These are phyloP conservation scores for Canariomyces notabilis DNA, from an alignment of 2,329 filamentous ascomycete species.

Conservation along the genomic window DNA sequence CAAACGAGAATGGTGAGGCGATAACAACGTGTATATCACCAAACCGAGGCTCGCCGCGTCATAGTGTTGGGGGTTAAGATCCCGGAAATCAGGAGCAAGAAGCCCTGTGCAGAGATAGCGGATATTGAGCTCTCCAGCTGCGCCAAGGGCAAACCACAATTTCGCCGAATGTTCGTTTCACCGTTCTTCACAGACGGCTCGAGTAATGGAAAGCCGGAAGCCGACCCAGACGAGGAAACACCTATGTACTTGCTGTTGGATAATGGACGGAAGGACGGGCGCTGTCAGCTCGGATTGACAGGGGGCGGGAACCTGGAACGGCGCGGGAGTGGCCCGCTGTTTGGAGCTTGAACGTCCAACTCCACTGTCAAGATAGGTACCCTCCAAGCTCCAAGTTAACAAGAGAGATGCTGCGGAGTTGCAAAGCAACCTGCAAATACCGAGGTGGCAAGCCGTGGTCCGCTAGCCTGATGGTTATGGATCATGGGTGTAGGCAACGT, in stretches of 20 bases:
- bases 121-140: slow-evolving; percentile 8
- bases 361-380: too few species aligned
- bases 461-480: too few species aligned
- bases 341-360: too few species aligned
- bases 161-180: slow-evolving; percentile 14
- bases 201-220: slow-evolving; percentile 3
- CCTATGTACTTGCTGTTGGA: background rate
- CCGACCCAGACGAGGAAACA: slow-evolving; percentile 1
- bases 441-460: background rate
- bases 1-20: slow-evolving; percentile 13
- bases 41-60: slow-evolving; percentile 11
- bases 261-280: slow-evolving; percentile 9
- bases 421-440: too few species aligned
- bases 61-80: slow-evolving; percentile 15
- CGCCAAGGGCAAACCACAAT: slow-evolving; percentile 18
- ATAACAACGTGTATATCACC: slow-evolving; percentile 18
- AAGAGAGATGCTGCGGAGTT: background rate
- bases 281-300: slow-evolving; percentile 4
- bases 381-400: too few species aligned
- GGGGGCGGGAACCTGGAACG: slow-evolving; percentile 8
- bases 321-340: slow-evolving; percentile 6
- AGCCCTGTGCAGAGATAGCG: slow-evolving; percentile 13
- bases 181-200: slow-evolving; percentile 7
- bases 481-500: too few species aligned
- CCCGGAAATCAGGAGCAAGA: slow-evolving; percentile 14